Evolutionary conservation across 306 rosid species (phyloP), one percentile per base, ranked within the genome.

Genomic region (Pterocarpus macrocarpus): DNA sequence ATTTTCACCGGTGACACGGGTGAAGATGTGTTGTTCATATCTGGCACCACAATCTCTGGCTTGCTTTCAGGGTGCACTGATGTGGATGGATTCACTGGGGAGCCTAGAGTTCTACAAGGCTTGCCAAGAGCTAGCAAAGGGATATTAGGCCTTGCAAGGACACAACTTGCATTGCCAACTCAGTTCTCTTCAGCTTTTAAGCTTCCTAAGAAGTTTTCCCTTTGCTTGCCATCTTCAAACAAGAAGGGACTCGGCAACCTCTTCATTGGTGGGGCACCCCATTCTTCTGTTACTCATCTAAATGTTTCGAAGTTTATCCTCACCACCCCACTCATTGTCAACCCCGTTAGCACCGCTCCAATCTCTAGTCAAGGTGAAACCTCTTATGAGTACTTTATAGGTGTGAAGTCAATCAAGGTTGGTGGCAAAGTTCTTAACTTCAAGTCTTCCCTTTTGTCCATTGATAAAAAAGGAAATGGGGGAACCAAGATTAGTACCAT

Each of bases 401-500:
- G 0, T 35, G 86, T 75, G 64, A 81, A 69, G 69, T 77, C 86
- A 0, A 66, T 88, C 22, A 80, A 71, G 16, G 64, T 85, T 12
- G 83, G 41, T 52, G 78, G 69, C 1, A 8, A 78, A n/a, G 59
- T 56, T 52, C 58, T 88, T 2, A 72, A 69, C 71, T 32, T 88
- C 1, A 76, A 83, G 43, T 5, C 87, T 73, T 38, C 83, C 5
- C 52, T 82, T 2, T 33, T 84, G 4, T 49, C 77, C 4, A 43
- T 79, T 73, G 62, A 82, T 68, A 63, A 61, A 5, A 75, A 59
- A 13, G 86, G 83, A 4, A 58, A 58, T 11, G 89, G 87, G 17
- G 84, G 86, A n/a, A 83, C 85, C 14, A 86, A 85, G 35, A 28
- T 83, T 12, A 80, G 84, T n/a, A 80, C 89, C 0, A 35, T 71